phyloP scores from a whole-genome alignment of 306 rosid species.

The Lathyrus sativus region DNA sequence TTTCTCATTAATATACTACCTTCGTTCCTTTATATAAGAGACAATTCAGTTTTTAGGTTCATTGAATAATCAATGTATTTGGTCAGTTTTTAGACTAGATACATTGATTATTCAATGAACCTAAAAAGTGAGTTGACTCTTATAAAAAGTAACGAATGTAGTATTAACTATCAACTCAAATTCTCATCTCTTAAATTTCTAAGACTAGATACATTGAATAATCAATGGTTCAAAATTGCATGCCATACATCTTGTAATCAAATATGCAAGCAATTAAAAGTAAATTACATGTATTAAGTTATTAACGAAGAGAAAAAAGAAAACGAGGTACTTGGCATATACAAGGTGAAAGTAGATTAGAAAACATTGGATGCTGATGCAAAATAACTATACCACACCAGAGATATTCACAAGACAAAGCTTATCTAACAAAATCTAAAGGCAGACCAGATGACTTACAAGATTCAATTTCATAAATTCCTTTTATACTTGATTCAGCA shows the following conservation, averaged over 20 bases:
- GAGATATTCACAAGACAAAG: conserved; percentile 28
- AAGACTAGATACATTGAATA: background rate
- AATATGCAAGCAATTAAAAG: conserved; percentile 14
- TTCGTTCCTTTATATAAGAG: too few species aligned
- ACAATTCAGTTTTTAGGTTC: too few species aligned
- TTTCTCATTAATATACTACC: too few species aligned
- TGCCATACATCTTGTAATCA: conserved; percentile 1
- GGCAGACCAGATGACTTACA: conserved; percentile 47
- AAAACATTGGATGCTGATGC: background rate
- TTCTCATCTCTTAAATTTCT: too few species aligned
- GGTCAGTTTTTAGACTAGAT: too few species aligned
- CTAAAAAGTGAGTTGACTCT: too few species aligned
- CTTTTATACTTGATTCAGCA: conserved; percentile 57
- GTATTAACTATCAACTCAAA: too few species aligned
- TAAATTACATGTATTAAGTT: conserved; percentile 6
- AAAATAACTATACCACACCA: conserved; percentile 5
- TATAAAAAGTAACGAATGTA: too few species aligned
- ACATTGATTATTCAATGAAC: too few species aligned
- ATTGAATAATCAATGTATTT: too few species aligned
- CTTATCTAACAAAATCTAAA: conserved; percentile 13
- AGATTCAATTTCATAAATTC: conserved; percentile 52
- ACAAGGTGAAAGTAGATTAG: conserved; percentile 11
- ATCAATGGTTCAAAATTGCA: conserved; percentile 2
- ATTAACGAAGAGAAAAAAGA: background rate
- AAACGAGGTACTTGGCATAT: background rate